Evolutionary conservation across 2,329 filamentous ascomycete genomes (phyloP).

Genomic region (Aspergillus neotritici): DNA sequence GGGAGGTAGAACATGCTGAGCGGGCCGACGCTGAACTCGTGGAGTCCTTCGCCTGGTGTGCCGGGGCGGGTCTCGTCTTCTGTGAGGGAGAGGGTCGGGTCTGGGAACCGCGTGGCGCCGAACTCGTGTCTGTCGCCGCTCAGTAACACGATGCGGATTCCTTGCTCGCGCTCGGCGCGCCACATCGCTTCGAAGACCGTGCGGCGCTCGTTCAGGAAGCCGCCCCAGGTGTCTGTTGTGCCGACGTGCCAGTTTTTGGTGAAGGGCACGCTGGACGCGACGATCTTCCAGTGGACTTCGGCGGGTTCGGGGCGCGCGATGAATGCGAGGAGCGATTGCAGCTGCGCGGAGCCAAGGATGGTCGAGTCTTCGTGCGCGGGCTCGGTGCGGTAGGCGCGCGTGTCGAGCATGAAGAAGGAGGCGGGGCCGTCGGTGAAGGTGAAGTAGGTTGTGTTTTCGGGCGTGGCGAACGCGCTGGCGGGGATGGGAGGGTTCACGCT

Average conservation of each 20-base stretch:
- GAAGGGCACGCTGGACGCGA: conserved; percentile 86
- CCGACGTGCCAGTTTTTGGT: conserved; percentile 97
- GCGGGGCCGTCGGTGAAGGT: conserved; percentile 85
- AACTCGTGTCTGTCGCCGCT: conserved; percentile 97
- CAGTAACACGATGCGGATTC: conserved; percentile 73
- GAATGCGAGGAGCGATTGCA: conserved; percentile 73
- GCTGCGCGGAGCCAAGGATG: conserved; percentile 77
- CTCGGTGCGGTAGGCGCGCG: conserved; percentile 70
- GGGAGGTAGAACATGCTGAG: conserved; percentile 93
- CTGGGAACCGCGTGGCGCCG: conserved; percentile 71
- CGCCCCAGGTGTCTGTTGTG: conserved; percentile 86
- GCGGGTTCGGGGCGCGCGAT: conserved; percentile 64
- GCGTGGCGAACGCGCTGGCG: conserved; percentile 46
- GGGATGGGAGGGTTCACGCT: conserved; percentile 70
- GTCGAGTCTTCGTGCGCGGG: conserved; percentile 58
- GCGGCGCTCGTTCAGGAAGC: conserved; percentile 75
- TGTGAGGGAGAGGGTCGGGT: conserved; percentile 27
- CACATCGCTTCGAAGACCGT: conserved; percentile 86
- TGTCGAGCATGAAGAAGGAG: conserved; percentile 92
- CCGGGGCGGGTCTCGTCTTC: conserved; percentile 16
- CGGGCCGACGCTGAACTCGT: conserved; percentile 89
- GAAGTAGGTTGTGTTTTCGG: conserved; percentile 70
- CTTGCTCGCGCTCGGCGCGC: conserved; percentile 65
- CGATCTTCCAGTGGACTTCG: conserved; percentile 87
- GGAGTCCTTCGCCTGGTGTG: conserved; percentile 45